These are phyloP conservation scores for Coemansia sp. DNA, from an alignment of 192 early-diverging fungal genomes.

Conservation along the genomic window DNA sequence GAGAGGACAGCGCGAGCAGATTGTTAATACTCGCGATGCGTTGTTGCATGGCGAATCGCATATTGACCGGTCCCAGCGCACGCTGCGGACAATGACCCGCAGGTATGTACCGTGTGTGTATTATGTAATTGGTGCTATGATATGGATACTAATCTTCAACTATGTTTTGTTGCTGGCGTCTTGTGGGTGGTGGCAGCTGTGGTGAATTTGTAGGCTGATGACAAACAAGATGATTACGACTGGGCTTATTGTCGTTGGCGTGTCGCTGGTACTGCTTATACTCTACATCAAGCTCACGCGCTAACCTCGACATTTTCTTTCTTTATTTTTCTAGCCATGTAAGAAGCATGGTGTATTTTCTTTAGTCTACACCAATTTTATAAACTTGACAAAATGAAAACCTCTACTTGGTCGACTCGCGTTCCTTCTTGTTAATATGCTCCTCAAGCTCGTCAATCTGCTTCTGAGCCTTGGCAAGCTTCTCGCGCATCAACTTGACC, in stretches of 20 bases:
- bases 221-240: conserved; percentile 86
- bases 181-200: conserved; percentile 17
- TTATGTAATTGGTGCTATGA: background rate
- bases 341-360: too few relatives aligned
- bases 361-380: too few relatives aligned
- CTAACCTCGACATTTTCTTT: conserved; percentile 2
- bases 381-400: too few relatives aligned
- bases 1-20: conserved; percentile 87
- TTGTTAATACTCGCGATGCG: conserved; percentile 81
- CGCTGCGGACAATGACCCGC: conserved; percentile 72
- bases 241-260: conserved; percentile 78
- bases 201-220: conserved; percentile 64
- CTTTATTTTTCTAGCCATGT: conserved; percentile 1
- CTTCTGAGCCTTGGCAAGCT: conserved; percentile 41
- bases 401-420: conserved; percentile 20
- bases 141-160: background rate
- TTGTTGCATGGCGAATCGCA: conserved; percentile 76
- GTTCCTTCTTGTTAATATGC: conserved; percentile 26
- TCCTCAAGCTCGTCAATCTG: conserved; percentile 28
- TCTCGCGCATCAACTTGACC: conserved; percentile 29
- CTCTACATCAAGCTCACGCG: conserved; percentile 75
- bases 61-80: conserved; percentile 66
- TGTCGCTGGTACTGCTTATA: conserved; percentile 79
- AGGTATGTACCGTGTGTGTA: conserved; percentile 53
- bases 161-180: background rate